Conservation (phyloP, 1,139 yeast genomes). For the Meyerozyma athensensis region DNA sequence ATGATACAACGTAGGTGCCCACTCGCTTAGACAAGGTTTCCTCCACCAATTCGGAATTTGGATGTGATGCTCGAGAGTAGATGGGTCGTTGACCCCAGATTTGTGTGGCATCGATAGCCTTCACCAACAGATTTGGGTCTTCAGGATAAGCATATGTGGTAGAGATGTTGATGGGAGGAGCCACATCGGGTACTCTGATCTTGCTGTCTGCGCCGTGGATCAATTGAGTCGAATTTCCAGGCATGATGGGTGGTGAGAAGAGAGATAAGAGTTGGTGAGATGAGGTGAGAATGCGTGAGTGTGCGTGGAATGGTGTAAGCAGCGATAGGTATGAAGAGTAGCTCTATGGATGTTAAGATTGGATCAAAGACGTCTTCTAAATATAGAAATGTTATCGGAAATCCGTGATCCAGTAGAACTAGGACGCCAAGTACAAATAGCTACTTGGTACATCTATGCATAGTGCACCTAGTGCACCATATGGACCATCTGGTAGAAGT, state of each 20-base stretch:
- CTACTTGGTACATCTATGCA: no score
- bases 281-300: no score
- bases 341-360: no score
- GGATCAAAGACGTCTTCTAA: no score
- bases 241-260: constrained; percentile 29
- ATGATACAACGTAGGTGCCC: constrained; percentile 53
- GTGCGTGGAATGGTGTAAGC: no score
- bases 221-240: constrained; percentile 46
- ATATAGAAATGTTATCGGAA: no score
- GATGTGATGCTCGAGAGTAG: constrained; percentile 74
- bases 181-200: constrained; percentile 50
- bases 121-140: constrained; percentile 50
- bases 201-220: constrained; percentile 61
- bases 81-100: constrained; percentile 19
- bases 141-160: constrained; percentile 69
- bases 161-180: constrained; percentile 77
- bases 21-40: constrained; percentile 36
- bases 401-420: no score
- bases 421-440: no score
- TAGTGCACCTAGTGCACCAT: no score
- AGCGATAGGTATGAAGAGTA: no score
- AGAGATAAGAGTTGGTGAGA: background rate
- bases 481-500: no score
- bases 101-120: constrained; percentile 30
- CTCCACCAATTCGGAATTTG: constrained; percentile 66